Conservation (phyloP, 768 basidiomycete species). For the Steccherinum ochraceum region DNA sequence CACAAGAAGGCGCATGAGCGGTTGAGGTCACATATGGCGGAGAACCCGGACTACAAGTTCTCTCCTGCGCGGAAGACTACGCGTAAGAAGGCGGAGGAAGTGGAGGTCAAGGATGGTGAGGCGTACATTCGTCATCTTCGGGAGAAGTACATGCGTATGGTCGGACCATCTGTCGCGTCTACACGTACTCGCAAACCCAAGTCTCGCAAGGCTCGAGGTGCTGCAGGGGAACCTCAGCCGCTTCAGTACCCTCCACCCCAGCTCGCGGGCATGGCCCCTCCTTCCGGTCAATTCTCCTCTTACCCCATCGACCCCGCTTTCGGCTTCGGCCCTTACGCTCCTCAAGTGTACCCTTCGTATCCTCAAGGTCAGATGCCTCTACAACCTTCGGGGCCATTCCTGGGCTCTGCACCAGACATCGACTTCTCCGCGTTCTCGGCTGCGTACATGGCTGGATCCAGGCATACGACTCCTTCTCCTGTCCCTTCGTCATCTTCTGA, state of each 20-base stretch:
- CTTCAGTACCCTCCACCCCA: background rate
- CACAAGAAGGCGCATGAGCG: conserved; percentile 22
- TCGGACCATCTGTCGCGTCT: conserved; percentile 30
- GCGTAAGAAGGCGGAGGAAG: conserved; percentile 9
- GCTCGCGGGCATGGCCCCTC: background rate
- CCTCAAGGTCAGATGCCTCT: background rate
- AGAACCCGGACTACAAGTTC: conserved; percentile 25
- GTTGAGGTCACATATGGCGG: conserved; percentile 22
- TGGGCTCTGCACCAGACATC: background rate
- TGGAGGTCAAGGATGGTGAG: conserved; percentile 15
- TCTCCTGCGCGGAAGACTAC: conserved; percentile 19
- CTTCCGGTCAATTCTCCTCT: background rate
- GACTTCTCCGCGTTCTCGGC: background rate
- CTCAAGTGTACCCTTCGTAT: background rate
- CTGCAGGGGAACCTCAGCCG: conserved; percentile 5
- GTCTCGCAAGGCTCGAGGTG: conserved; percentile 12
- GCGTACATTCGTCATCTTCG: conserved; percentile 28
- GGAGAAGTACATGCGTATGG: conserved; percentile 27
- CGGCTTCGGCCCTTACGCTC: background rate
- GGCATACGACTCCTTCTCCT: background rate
- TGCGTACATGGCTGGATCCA: background rate
- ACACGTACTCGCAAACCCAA: conserved; percentile 27
- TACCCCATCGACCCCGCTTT: background rate
- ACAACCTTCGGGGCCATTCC: background rate
- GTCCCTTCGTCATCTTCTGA: background rate